These are phyloP conservation scores for Xylaria sp. DNA, from an alignment of 2,329 filamentous ascomycete genomes.

Conservation along the genomic window DNA sequence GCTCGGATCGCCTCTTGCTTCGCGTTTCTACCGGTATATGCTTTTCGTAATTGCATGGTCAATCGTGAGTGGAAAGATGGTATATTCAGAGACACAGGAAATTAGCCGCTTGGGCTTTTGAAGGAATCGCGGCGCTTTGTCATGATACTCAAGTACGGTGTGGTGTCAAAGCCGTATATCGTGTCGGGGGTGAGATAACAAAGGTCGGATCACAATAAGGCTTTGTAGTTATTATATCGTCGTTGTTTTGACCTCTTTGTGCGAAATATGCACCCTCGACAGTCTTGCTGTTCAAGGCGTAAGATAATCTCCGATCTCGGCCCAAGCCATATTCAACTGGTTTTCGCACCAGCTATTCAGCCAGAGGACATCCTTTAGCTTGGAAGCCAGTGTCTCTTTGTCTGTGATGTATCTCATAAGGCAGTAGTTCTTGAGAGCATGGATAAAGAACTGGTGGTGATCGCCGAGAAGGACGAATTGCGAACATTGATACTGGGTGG, in stretches of 20 bases:
- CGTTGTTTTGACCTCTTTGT: not conserved
- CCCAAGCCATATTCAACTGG: constrained; percentile 47
- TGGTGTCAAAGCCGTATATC: constrained; percentile 21
- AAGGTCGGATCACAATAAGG: constrained; percentile 19
- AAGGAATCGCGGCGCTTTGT: constrained; percentile 15
- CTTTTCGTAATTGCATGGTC: constrained; percentile 14
- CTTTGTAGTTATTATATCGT: not conserved
- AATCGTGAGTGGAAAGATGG: constrained; percentile 15
- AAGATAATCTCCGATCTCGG: constrained; percentile 42
- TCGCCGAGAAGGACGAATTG: constrained; percentile 39
- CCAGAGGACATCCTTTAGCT: constrained; percentile 47
- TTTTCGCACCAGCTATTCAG: constrained; percentile 49
- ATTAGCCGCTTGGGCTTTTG: constrained; percentile 6
- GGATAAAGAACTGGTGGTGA: constrained; percentile 48
- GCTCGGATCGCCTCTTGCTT: constrained; percentile 34
- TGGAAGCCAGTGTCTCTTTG: constrained; percentile 41
- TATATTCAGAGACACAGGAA: not conserved
- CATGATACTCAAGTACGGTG: constrained; percentile 15
- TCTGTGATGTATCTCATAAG: constrained; percentile 43
- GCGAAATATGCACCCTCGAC: not conserved
- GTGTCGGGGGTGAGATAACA: constrained; percentile 6
- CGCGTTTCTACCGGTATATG: not conserved
- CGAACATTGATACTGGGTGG: constrained; percentile 30
- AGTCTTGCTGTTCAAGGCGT: constrained; percentile 29
- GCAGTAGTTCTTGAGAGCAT: constrained; percentile 46